These are phyloP conservation scores for Abrus pulchellus DNA, from an alignment of 306 rosid species.

Conservation along the genomic window DNA sequence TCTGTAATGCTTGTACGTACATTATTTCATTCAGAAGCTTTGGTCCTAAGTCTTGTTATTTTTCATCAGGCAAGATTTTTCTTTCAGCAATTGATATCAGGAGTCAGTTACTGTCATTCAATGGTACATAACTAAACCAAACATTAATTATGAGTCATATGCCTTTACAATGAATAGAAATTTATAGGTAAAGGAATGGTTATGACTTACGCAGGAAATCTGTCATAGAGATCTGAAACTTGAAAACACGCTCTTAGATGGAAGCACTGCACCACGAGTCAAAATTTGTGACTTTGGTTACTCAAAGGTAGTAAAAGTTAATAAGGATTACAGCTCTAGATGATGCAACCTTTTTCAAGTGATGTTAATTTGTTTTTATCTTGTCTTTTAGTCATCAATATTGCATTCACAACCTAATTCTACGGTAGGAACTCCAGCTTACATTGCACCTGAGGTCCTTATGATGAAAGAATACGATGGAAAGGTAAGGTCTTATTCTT, in stretches of 20 bases:
- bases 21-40: slow-evolving; percentile 20
- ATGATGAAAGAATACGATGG: slow-evolving; percentile 83
- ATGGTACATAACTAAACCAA: slow-evolving; percentile 61
- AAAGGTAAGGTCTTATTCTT: slow-evolving; percentile 60
- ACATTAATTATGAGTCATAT: slow-evolving; percentile 14
- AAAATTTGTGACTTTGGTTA: slow-evolving; percentile 90
- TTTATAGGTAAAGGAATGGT: slow-evolving; percentile 33
- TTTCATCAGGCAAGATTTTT: slow-evolving; percentile 84
- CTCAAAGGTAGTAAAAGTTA: slow-evolving; percentile 79
- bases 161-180: slow-evolving; percentile 9
- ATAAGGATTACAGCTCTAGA: slow-evolving; percentile 9
- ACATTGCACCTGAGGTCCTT: slow-evolving; percentile 91
- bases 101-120: slow-evolving; percentile 91
- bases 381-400: slow-evolving; percentile 68
- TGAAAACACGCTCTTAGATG: slow-evolving; percentile 86
- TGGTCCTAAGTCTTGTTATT: slow-evolving; percentile 33
- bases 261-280: slow-evolving; percentile 78
- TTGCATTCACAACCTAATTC: slow-evolving; percentile 92
- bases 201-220: slow-evolving; percentile 64
- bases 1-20: background rate
- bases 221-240: slow-evolving; percentile 96
- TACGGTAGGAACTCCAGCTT: slow-evolving; percentile 90
- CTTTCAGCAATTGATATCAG: slow-evolving; percentile 92
- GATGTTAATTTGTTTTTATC: slow-evolving; percentile 47
- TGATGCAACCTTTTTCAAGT: slow-evolving; percentile 1